Percentiles rank a stretch among this genome's conserved stretches.
Evolutionary conservation across 2,329 filamentous ascomycete genomes (phyloP).

Genomic region (Cryphonectria radicalis): DNA sequence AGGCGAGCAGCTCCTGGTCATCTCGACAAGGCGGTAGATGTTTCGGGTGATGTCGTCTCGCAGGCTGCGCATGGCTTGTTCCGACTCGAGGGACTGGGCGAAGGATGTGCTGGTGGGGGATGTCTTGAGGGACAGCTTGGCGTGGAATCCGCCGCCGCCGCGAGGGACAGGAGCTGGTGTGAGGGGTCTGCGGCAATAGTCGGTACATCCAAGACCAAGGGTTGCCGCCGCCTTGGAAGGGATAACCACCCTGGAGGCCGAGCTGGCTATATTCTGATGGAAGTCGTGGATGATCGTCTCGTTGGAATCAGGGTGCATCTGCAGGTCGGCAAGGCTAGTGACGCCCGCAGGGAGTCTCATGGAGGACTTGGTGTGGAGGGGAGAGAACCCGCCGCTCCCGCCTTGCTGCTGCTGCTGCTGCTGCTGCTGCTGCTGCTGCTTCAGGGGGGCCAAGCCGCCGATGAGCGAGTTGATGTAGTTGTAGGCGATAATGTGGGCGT

Average conservation of each 20-base stretch:
- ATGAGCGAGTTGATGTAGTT: constrained; percentile 56
- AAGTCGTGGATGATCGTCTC: constrained; percentile 24
- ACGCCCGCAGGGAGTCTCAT: constrained; percentile 24
- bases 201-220: constrained; percentile 48
- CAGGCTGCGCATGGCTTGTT: constrained; percentile 48
- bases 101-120: constrained; percentile 10
- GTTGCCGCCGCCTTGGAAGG: constrained; percentile 58
- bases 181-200: constrained; percentile 30
- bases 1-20: constrained; percentile 42
- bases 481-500: constrained; percentile 62
- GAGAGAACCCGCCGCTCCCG: not conserved
- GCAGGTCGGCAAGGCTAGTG: constrained; percentile 30
- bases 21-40: constrained; percentile 55
- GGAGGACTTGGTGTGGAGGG: constrained; percentile 14
- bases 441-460: constrained; percentile 15
- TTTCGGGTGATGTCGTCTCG: constrained; percentile 55
- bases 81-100: constrained; percentile 30
- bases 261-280: constrained; percentile 33
- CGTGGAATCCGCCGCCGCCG: constrained; percentile 26
- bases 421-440: not conserved
- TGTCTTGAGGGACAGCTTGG: constrained; percentile 28
- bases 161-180: constrained; percentile 16
- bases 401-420: not conserved
- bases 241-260: constrained; percentile 38
- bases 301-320: constrained; percentile 24